These are phyloP conservation scores for Sclerotinia borealis DNA, from an alignment of 2,329 filamentous ascomycete species.

Conservation along the genomic window DNA sequence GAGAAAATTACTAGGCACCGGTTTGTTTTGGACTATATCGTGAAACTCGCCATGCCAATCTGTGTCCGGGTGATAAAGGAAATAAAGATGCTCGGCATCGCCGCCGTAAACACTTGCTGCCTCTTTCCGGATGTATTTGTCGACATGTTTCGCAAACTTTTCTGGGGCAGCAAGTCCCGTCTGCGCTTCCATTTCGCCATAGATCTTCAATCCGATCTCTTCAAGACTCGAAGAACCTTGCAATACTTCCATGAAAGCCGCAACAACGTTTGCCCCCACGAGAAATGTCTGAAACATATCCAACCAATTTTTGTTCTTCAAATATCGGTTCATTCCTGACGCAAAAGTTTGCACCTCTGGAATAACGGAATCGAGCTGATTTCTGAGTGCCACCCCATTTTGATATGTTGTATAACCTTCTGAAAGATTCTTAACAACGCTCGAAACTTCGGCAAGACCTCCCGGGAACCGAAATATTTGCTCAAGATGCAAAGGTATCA, in stretches of 20 bases:
- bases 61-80: slow-evolving; percentile 38
- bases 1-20: slow-evolving; percentile 34
- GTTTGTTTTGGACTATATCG: slow-evolving; percentile 33
- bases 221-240: slow-evolving; percentile 9
- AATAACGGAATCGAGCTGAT: slow-evolving; percentile 9
- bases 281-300: slow-evolving; percentile 10
- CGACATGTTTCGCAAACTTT: slow-evolving; percentile 16
- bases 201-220: slow-evolving; percentile 10
- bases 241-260: slow-evolving; percentile 11
- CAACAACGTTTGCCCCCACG: slow-evolving; percentile 12
- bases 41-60: slow-evolving; percentile 39
- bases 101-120: slow-evolving; percentile 10
- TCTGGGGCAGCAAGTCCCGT: slow-evolving; percentile 14
- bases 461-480: slow-evolving; percentile 11
- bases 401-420: slow-evolving; percentile 13
- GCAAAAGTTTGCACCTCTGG: slow-evolving; percentile 12
- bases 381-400: slow-evolving; percentile 11
- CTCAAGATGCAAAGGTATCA: not conserved
- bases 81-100: slow-evolving; percentile 35
- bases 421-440: slow-evolving; percentile 10
- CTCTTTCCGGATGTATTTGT: slow-evolving; percentile 16
- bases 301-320: slow-evolving; percentile 11
- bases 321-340: slow-evolving; percentile 11
- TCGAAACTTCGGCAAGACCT: slow-evolving; percentile 9
- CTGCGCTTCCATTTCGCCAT: slow-evolving; percentile 15